phyloP scores from a whole-genome alignment of 768 basidiomycete species.

The Suillus occidentalis region DNA sequence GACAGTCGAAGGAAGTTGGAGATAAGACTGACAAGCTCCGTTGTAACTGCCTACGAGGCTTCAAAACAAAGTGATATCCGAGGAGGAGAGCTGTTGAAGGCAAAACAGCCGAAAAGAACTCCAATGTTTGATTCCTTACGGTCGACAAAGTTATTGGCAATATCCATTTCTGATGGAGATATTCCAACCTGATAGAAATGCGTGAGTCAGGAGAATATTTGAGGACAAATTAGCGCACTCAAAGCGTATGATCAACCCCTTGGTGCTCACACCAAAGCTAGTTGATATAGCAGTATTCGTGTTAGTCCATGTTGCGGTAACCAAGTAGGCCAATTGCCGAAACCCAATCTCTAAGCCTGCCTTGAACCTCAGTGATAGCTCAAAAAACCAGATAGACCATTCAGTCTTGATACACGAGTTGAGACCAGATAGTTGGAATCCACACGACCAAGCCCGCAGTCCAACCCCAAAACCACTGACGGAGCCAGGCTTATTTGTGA shows the following conservation, averaged over 20 bases:
- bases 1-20: constrained; percentile 9
- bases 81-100: constrained; percentile 55
- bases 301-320: constrained; percentile 51
- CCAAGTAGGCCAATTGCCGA: constrained; percentile 41
- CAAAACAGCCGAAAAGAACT: constrained; percentile 50
- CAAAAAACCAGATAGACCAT: constrained; percentile 50
- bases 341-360: constrained; percentile 50
- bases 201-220: constrained; percentile 17
- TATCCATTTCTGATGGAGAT: constrained; percentile 56
- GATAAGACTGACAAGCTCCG: constrained; percentile 48
- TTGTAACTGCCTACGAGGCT: constrained; percentile 52
- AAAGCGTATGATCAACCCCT: constrained; percentile 53
- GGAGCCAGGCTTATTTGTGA: constrained; percentile 42
- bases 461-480: constrained; percentile 50
- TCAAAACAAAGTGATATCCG: constrained; percentile 57
- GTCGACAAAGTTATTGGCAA: constrained; percentile 59
- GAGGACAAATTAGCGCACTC: constrained; percentile 41
- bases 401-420: constrained; percentile 52
- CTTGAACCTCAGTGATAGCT: constrained; percentile 56
- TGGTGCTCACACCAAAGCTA: constrained; percentile 41
- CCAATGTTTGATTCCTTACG: constrained; percentile 46
- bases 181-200: constrained; percentile 42
- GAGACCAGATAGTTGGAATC: constrained; percentile 47
- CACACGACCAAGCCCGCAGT: constrained; percentile 47
- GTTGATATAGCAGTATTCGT: constrained; percentile 45